These are phyloP conservation scores for Pichia nanzhaoensis DNA, from an alignment of 805 yeast genomes.

Conservation along the genomic window DNA sequence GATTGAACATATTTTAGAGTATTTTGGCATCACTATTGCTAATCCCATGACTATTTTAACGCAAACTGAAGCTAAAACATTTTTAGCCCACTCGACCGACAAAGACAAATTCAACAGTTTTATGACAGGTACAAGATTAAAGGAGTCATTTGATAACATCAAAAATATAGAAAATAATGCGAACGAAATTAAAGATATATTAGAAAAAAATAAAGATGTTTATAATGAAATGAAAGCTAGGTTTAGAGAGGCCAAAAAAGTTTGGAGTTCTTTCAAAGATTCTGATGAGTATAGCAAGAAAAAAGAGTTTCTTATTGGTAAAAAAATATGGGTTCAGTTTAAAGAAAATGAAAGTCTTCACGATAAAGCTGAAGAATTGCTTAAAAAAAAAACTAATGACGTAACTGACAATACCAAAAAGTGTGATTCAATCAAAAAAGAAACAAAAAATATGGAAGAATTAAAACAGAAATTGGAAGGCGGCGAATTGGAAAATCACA, in stretches of 20 bases:
- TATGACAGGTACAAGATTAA: slow-evolving; percentile 72
- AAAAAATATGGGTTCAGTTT: slow-evolving; percentile 42
- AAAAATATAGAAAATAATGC: slow-evolving; percentile 36
- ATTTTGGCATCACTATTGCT: slow-evolving; percentile 71
- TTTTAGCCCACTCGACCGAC: slow-evolving; percentile 71
- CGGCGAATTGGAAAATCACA: slow-evolving; percentile 7
- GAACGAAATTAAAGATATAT: slow-evolving; percentile 33
- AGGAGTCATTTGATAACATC: slow-evolving; percentile 55
- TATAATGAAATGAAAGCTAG: slow-evolving; percentile 30
- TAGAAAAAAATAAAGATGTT: slow-evolving; percentile 31
- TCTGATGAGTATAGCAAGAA: slow-evolving; percentile 35
- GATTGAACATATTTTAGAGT: slow-evolving; percentile 60
- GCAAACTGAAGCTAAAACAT: slow-evolving; percentile 90
- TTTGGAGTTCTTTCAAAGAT: slow-evolving; percentile 34
- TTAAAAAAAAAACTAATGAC: slow-evolving; percentile 1
- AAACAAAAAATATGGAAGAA: slow-evolving; percentile 10
- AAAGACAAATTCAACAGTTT: slow-evolving; percentile 67
- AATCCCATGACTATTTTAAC: slow-evolving; percentile 90
- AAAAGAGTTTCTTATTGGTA: slow-evolving; percentile 39
- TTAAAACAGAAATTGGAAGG: slow-evolving; percentile 9
- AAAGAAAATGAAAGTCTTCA: slow-evolving; percentile 21
- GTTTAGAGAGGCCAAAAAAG: slow-evolving; percentile 36
- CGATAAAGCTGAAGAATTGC: slow-evolving; percentile 18
- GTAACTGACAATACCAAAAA: background rate
- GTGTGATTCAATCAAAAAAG: slow-evolving; percentile 1